A percentile compares a stretch with the other conserved stretches of the same genome.
Evolutionary conservation across 345 rosid genomes (phyloP).

Genomic region (Lumnitzera littorea): DNA sequence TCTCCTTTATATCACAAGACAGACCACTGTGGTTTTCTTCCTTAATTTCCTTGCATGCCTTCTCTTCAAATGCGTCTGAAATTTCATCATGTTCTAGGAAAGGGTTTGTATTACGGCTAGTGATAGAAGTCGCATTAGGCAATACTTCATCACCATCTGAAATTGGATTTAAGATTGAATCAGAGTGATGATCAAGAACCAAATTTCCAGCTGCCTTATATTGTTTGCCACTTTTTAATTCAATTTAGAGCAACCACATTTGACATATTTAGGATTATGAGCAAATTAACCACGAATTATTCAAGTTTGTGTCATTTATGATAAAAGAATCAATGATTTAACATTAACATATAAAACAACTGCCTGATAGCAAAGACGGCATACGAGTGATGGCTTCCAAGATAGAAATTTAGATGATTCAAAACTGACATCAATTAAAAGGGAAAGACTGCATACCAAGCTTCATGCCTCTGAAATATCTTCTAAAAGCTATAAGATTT

Average conservation of each 20-base stretch:
- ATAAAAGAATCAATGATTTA: too few species aligned
- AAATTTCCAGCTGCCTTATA: too few species aligned
- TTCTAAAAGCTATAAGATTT: too few species aligned
- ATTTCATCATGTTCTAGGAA: slow-evolving; percentile 16
- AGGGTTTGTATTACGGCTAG: slow-evolving; percentile 21
- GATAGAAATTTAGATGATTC: not conserved
- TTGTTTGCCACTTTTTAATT: too few species aligned
- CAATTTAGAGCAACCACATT: not conserved
- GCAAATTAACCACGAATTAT: slow-evolving; percentile 1
- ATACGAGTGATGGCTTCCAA: not conserved
- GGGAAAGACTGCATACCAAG: slow-evolving; percentile 28
- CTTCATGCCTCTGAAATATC: slow-evolving; percentile 28
- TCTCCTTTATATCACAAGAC: slow-evolving; percentile 13
- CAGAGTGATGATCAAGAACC: too few species aligned
- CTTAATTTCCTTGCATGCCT: slow-evolving; percentile 21
- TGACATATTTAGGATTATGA: not conserved
- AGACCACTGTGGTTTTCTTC: slow-evolving; percentile 19
- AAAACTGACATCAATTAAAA: not conserved
- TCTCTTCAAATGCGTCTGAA: slow-evolving; percentile 9
- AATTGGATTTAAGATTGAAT: too few species aligned
- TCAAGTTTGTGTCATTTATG: too few species aligned
- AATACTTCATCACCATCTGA: slow-evolving; percentile 39
- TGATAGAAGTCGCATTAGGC: slow-evolving; percentile 25
- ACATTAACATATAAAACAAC: not conserved
- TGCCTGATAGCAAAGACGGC: not conserved